A percentile compares a stretch with the other conserved stretches of the same genome.
Evolutionary conservation across 768 basidiomycete species (phyloP).

Genomic region (Hygrophorus pudorinus): DNA sequence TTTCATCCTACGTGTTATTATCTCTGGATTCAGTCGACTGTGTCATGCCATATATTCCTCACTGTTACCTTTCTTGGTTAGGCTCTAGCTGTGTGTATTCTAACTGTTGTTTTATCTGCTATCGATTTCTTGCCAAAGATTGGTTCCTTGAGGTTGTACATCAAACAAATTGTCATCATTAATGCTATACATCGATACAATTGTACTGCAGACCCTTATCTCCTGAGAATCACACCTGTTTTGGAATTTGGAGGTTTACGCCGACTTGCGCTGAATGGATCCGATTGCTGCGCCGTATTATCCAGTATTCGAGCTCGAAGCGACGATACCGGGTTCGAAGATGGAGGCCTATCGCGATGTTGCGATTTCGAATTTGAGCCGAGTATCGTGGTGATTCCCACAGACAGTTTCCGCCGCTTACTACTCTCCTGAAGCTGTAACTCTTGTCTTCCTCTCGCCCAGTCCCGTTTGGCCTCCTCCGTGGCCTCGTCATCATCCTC

Average conservation of each 20-base stretch:
- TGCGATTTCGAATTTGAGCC: constrained; percentile 13
- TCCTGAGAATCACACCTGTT: not conserved
- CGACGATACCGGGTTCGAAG: constrained; percentile 23
- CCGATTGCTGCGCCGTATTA: constrained; percentile 40
- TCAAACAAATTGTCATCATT: too few species aligned
- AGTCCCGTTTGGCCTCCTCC: constrained; percentile 53
- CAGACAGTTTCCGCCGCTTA: constrained; percentile 38
- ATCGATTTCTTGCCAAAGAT: constrained; percentile 34
- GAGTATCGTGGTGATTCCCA: constrained; percentile 19
- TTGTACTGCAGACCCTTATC: not conserved
- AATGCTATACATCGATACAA: not conserved
- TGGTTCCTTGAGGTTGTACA: not conserved
- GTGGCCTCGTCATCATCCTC: constrained; percentile 53
- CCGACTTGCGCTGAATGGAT: constrained; percentile 10
- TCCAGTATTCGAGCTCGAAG: constrained; percentile 48
- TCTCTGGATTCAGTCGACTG: constrained; percentile 30
- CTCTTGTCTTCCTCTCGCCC: constrained; percentile 44
- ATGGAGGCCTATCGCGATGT: constrained; percentile 10
- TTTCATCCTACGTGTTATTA: constrained; percentile 23
- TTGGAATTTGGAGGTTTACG: constrained; percentile 1
- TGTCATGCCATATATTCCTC: constrained; percentile 24
- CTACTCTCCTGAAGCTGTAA: constrained; percentile 29
- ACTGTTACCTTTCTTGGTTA: constrained; percentile 29
- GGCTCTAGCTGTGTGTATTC: constrained; percentile 38
- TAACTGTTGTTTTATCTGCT: constrained; percentile 54